phyloP scores from a whole-genome alignment of 768 basidiomycete species.

The Russula dissimulans region DNA sequence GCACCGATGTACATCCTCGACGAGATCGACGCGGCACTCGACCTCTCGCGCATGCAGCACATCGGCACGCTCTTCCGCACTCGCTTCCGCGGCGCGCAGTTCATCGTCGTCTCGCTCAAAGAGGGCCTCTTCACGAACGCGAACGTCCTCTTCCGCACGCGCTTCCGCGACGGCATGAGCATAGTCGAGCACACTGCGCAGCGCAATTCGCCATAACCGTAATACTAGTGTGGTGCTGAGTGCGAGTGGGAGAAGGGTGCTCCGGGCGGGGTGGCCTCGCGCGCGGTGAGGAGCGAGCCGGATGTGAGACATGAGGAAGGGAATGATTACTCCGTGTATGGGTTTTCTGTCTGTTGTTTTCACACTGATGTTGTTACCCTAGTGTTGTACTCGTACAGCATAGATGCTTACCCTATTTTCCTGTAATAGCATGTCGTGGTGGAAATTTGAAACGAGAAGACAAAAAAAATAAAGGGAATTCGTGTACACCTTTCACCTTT shows the following conservation, averaged over 20 bases:
- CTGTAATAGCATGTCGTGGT: too few species aligned
- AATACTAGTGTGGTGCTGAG: constrained; percentile 24
- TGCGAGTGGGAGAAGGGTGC: not conserved
- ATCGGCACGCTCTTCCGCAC: constrained; percentile 97
- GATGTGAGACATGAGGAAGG: not conserved
- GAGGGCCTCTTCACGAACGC: constrained; percentile 97
- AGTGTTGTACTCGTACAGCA: not conserved
- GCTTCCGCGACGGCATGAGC: constrained; percentile 90
- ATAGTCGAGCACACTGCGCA: constrained; percentile 76
- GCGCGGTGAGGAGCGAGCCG: constrained; percentile 1
- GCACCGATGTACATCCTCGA: constrained; percentile 99
- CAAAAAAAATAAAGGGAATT: too few species aligned
- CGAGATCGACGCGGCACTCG: constrained; percentile 96
- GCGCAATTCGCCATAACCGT: constrained; percentile 39
- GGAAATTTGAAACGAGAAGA: too few species aligned
- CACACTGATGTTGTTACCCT: not conserved
- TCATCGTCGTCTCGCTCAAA: constrained; percentile 95
- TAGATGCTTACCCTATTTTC: not conserved
- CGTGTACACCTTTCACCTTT: too few species aligned
- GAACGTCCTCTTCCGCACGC: constrained; percentile 87
- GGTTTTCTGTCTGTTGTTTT: too few species aligned
- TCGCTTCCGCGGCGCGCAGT: constrained; percentile 94
- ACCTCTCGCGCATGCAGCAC: constrained; percentile 93
- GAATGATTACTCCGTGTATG: too few species aligned
- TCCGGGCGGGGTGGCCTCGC: not conserved